Evolutionary conservation across 2,329 filamentous ascomycete species (phyloP).

Genomic region (Cordyceps tenuipes): DNA sequence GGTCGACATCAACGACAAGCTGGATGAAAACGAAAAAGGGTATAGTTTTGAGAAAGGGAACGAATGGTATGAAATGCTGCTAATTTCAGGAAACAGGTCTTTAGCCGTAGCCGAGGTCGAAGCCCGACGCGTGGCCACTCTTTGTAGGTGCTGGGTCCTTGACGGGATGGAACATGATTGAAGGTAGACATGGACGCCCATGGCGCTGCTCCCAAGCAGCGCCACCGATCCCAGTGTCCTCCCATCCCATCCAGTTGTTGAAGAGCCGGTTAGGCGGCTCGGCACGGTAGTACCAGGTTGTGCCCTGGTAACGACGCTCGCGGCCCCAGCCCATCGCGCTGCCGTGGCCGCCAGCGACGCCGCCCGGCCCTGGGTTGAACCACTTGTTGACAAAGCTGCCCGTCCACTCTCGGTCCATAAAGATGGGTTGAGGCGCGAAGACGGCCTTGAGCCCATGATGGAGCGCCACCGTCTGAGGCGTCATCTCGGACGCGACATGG

Average conservation of each 20-base stretch:
- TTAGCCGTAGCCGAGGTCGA: constrained; percentile 31
- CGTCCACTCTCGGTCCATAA: constrained; percentile 67
- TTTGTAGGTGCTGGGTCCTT: constrained; percentile 48
- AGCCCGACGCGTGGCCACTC: constrained; percentile 31
- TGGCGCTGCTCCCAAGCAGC: constrained; percentile 46
- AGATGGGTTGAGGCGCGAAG: constrained; percentile 70
- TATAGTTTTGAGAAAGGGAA: too few relatives aligned
- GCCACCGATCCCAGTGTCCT: constrained; percentile 47
- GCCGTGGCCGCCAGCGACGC: constrained; percentile 44
- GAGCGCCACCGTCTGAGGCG: constrained; percentile 61
- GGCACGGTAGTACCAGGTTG: constrained; percentile 54
- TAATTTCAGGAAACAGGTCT: too few relatives aligned
- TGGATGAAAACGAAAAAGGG: neutral
- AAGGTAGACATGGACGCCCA: constrained; percentile 50
- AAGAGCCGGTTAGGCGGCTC: constrained; percentile 49
- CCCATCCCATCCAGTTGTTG: constrained; percentile 56
- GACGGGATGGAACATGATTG: constrained; percentile 51
- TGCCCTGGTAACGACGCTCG: constrained; percentile 49
- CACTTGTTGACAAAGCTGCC: constrained; percentile 44
- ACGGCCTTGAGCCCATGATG: constrained; percentile 74
- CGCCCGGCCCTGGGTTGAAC: constrained; percentile 52
- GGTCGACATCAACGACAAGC: neutral
- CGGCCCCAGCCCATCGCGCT: constrained; percentile 53
- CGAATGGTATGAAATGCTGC: too few relatives aligned
- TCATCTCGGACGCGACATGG: constrained; percentile 76